Evolutionary conservation across 345 rosid species (phyloP), one percentile per base, ranked within the genome.

Genomic region (Murraya paniculata): DNA sequence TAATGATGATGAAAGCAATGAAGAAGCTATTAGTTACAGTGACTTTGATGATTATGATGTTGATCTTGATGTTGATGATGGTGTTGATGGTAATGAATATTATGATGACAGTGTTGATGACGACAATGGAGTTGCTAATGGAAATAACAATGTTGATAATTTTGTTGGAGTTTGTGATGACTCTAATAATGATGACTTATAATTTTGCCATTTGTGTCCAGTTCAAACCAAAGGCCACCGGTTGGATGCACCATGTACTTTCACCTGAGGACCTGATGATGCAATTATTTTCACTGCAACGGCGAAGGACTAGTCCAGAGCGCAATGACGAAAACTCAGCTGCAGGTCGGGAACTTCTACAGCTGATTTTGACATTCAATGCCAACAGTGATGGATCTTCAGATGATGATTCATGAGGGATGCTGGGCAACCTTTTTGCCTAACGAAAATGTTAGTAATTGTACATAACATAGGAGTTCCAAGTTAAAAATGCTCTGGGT

Each of bases 201-300:
- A 84, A 84, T 80, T 89, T 79, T 84, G 82, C 82, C 78, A 81
- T 82, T 86, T 89, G 79, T 83, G 82, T 90, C 72, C 92, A 90
- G 97, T 86, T 83, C 36, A 90, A 87, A 79, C 88, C 88, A 6
- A 87, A 48, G 87, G 81, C 87, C 64, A 85, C 88, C 82, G 82
- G 90, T 71, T 86, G 93, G 91, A 87, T 84, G 90, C 69, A 79
- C 82, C 76, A 64, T 28, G 9, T 82, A 58, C 82, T 85, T 64
- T 82, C 88, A 27, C 84, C 90, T 1, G 78, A 80, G 58, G 90
- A 89, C 71, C 85, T 91, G 77, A 72, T 92, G 89, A 25, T 83
- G 71, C 93, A 87, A 59, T 83, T 90, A 68, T 88, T 89, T 78
- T 86, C 87, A 11, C 74, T 88, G 74, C 90, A 74, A 75, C 79